These are phyloP conservation scores for Volvox africanus DNA, from an alignment of 139 green algal species.

Conservation along the genomic window DNA sequence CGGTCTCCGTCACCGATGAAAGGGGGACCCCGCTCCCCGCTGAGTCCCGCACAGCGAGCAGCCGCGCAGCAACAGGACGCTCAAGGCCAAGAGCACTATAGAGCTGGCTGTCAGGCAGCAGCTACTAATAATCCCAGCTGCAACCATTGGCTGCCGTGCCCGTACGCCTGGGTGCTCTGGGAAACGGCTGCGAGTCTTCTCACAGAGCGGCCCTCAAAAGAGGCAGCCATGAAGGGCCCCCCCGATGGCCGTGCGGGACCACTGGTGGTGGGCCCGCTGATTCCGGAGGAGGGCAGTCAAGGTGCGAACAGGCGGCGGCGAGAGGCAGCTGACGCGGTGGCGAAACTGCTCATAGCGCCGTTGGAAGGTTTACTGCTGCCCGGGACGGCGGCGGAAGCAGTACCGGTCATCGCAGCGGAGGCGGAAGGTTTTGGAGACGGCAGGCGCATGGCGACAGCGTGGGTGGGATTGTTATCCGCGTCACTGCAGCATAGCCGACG, in stretches of 20 bases:
- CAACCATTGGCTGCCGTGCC: neutral
- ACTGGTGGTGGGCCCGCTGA: neutral
- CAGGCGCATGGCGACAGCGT: neutral
- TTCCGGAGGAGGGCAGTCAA: conserved; percentile 3
- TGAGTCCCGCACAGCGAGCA: no score
- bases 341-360: neutral
- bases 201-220: neutral
- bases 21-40: neutral
- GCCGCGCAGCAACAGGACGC: no score
- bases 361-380: conserved; percentile 10
- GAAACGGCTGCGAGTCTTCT: neutral
- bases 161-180: conserved; percentile 9
- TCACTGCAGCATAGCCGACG: conserved; percentile 1
- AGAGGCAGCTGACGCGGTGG: neutral
- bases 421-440: neutral
- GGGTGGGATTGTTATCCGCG: conserved; percentile 4
- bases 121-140: no score
- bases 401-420: neutral
- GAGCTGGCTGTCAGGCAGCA: no score
- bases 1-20: neutral
- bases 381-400: neutral
- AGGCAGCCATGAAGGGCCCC: neutral
- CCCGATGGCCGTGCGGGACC: neutral
- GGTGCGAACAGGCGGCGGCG: neutral
- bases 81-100: no score